Evolutionary conservation across 495 filamentous ascomycete species (phyloP).

Genomic region (Diplogelasinospora grovesii): DNA sequence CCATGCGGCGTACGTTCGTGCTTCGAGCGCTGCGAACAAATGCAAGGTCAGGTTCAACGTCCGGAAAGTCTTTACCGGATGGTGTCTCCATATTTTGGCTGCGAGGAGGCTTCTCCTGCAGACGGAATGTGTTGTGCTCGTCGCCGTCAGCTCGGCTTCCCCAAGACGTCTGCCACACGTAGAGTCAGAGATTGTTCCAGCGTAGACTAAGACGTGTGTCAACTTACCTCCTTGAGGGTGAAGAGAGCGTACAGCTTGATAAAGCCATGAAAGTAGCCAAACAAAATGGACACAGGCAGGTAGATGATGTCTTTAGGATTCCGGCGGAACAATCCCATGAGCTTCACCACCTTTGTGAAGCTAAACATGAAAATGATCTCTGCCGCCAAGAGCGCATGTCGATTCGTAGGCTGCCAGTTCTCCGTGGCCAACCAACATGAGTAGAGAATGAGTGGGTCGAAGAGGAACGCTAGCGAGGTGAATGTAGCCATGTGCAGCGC

Average conservation of each 20-base stretch:
- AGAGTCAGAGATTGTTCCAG: conserved; percentile 14
- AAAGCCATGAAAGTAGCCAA: conserved; percentile 69
- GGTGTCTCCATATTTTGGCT: conserved; percentile 44
- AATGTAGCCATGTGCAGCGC: conserved; percentile 69
- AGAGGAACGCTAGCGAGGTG: conserved; percentile 59
- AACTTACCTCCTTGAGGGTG: conserved; percentile 64
- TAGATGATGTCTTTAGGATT: conserved; percentile 63
- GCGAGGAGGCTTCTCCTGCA: conserved; percentile 43
- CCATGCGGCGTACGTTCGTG: conserved; percentile 14
- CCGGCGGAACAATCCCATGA: conserved; percentile 64
- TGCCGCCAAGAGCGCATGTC: conserved; percentile 39
- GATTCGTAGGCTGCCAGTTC: conserved; percentile 33
- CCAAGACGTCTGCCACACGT: conserved; percentile 59
- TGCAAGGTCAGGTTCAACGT: no score
- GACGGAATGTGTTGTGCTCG: conserved; percentile 50
- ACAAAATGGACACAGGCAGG: conserved; percentile 66
- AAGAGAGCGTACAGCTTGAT: conserved; percentile 71
- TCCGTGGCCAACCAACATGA: conserved; percentile 46
- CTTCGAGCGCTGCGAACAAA: conserved; percentile 4
- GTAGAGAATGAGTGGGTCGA: conserved; percentile 56
- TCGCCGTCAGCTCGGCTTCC: conserved; percentile 63
- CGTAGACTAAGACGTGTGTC: not conserved
- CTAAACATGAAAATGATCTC: conserved; percentile 46
- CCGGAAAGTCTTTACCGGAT: conserved; percentile 21
- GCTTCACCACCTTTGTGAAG: conserved; percentile 70